phyloP scores from a whole-genome alignment of 2,329 filamentous ascomycete species.

The Microcera coccophila region DNA sequence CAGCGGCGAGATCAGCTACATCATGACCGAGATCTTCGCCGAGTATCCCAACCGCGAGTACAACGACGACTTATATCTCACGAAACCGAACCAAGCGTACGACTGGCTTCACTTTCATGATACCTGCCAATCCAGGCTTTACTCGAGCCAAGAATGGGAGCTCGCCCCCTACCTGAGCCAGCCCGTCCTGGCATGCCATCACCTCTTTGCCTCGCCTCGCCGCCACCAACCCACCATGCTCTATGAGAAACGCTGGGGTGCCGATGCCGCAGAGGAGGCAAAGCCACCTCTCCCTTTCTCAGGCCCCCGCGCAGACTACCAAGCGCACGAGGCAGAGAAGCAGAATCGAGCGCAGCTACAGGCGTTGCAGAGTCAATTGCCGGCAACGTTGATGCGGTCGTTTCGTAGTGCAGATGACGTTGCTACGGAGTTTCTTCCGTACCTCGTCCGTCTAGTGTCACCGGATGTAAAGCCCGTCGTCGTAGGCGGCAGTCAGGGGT shows the following conservation, averaged over 20 bases:
- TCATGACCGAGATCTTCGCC: slow-evolving; percentile 79
- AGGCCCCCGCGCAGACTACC: slow-evolving; percentile 76
- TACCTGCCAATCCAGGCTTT: slow-evolving; percentile 71
- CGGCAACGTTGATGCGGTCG: slow-evolving; percentile 65
- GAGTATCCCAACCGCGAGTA: slow-evolving; percentile 83
- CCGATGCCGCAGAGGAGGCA: slow-evolving; percentile 42
- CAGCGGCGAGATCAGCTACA: slow-evolving; percentile 72
- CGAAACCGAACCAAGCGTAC: slow-evolving; percentile 81
- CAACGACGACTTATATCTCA: slow-evolving; percentile 87
- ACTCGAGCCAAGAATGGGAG: slow-evolving; percentile 88
- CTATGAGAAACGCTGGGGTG: slow-evolving; percentile 44
- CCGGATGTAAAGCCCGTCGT: slow-evolving; percentile 90
- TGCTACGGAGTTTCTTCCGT: slow-evolving; percentile 78
- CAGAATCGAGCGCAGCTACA: slow-evolving; percentile 71
- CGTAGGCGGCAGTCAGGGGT: slow-evolving; percentile 62
- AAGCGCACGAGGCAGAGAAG: slow-evolving; percentile 76
- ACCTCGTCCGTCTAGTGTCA: slow-evolving; percentile 75
- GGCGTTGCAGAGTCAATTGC: slow-evolving; percentile 67
- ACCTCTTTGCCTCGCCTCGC: slow-evolving; percentile 76
- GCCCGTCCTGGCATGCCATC: slow-evolving; percentile 83
- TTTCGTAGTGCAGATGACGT: slow-evolving; percentile 78
- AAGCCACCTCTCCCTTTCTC: slow-evolving; percentile 67
- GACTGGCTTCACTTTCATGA: slow-evolving; percentile 98
- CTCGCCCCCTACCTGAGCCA: slow-evolving; percentile 81
- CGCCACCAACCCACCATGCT: slow-evolving; percentile 41